Evolutionary conservation across 331 rosid genomes (phyloP), one percentile per base, ranked within the genome.

Genomic region (Acacia concinna): DNA sequence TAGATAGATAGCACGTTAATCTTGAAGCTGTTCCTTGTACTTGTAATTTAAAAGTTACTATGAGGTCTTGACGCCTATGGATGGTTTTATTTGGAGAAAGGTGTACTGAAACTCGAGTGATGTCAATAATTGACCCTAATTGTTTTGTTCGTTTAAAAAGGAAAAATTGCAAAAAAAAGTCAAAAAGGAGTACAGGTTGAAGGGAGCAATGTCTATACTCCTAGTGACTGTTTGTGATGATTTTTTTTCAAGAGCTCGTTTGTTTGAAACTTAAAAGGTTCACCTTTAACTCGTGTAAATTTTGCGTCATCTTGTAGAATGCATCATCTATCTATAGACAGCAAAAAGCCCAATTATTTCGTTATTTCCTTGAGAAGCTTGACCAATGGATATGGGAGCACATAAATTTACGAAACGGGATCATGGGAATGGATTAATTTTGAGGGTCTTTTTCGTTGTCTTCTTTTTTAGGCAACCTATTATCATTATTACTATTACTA

Each of bases 301-400:
- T 60, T 31, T 64, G 14, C 3, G n/a, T 56, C 57, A 5, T 41
- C 73, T 74, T 21, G 9, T 75, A 37, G 30, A 8, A 27, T 57
- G 64, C 25, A 57, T 25, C 34, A 57, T 57, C n/a, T 11, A 27
- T 27, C 32, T 10, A 21, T 8, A 18, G 35, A 12, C 38, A 56
- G 23, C 54, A 43, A 13, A 11, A 37, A 34, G 5, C 28, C 52
- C 79, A 75, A 46, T 47, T 65, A 8, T 18, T 6, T 4, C 68
- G 70, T 68, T 66, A 57, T 77, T 82, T 71, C 31, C 21, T 25
- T 31, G 51, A 63, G 56, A 63, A 57, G 17, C 52, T 52, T 46
- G 69, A 73, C 52, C 17, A 56, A 49, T 68, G 65, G 31, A 56
- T 68, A 20, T 10, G 35, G 44, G 34, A 18, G 12, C 23, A 47